Base-by-base conservation (phyloP, 1,139 yeast species). In the Blastobotrys malaysiensis region DNA sequence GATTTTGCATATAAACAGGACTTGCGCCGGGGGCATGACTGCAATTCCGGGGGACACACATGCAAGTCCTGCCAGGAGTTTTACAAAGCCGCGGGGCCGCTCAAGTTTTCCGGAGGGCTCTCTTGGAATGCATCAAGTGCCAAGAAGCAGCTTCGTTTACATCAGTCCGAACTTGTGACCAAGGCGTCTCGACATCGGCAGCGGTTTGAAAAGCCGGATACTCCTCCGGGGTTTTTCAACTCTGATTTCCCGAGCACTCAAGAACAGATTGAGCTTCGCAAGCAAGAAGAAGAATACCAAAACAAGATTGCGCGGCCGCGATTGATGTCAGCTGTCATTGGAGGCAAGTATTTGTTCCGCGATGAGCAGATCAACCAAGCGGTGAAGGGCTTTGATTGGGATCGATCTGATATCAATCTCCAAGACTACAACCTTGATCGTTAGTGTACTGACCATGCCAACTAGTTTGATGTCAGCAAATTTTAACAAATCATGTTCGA, bases 221-320 rank as follows among this genome's bases (percentile, higher is more conserved):
- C 72, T 1, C 73, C 73, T 7, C 69, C 69, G 2, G 70, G 70
- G 18, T 68, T 65, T 49, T 69, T 71, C 70, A 56, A 65, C 11
- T 56, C 67, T n/a, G 69, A 65, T 14, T 61, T 65, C 56, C 71
- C 69, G 1, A 57, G 52, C 16, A 68, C 72, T 5, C 71, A 67
- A 49, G 68, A 66, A 45, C 55, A 57, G 13, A 54, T 51, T 18
- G 61, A 61, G 44, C 67, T 66, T 24, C 57, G 60, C 46, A 31
- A 31, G 7, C 39, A 31, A 16, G 39, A 31, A 7, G 39, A 31
- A n/a, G 39, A 31, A 16, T 31, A 31, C n/a, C 39, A 31, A 16
- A 31, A 31, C 39, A 31, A 31, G 39, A 31, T 31, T 31, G 39
- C 39, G 16, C 39, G 39, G 4, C 39, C 39, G 4, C 14, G 39